Evolutionary conservation across 495 filamentous ascomycete genomes (phyloP).

Genomic region (Xylaria palmicola): DNA sequence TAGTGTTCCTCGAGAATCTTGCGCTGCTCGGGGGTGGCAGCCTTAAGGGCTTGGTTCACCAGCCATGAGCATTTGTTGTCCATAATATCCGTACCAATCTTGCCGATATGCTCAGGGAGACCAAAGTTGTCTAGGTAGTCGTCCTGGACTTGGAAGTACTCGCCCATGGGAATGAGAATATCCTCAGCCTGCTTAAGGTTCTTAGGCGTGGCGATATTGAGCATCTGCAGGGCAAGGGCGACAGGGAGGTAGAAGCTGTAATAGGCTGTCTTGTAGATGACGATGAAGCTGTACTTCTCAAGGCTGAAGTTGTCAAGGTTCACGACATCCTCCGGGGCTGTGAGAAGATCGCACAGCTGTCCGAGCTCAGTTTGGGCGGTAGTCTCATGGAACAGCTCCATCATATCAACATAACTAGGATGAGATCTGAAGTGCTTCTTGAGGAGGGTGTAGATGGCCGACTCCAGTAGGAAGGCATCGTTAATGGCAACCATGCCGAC

Average conservation of each 20-base stretch:
- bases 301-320: slow-evolving; percentile 91
- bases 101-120: slow-evolving; percentile 85
- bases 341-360: slow-evolving; percentile 90
- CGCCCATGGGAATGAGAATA: slow-evolving; percentile 96
- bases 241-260: slow-evolving; percentile 99
- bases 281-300: slow-evolving; percentile 96
- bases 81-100: slow-evolving; percentile 97
- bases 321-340: slow-evolving; percentile 88
- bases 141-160: slow-evolving; percentile 99
- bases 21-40: slow-evolving; percentile 77
- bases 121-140: slow-evolving; percentile 98
- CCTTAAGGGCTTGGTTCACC: slow-evolving; percentile 84
- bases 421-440: slow-evolving; percentile 90
- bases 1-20: slow-evolving; percentile 80
- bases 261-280: slow-evolving; percentile 98
- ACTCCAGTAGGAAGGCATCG: slow-evolving; percentile 95
- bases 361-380: slow-evolving; percentile 93
- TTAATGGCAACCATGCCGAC: slow-evolving; percentile 97
- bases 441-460: slow-evolving; percentile 82
- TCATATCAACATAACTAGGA: slow-evolving; percentile 78
- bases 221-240: slow-evolving; percentile 80
- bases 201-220: slow-evolving; percentile 74
- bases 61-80: slow-evolving; percentile 99
- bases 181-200: slow-evolving; percentile 85
- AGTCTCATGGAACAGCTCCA: slow-evolving; percentile 95